Conservation (phyloP, 2,329 filamentous ascomycete species). For the Colletotrichum sp. region DNA sequence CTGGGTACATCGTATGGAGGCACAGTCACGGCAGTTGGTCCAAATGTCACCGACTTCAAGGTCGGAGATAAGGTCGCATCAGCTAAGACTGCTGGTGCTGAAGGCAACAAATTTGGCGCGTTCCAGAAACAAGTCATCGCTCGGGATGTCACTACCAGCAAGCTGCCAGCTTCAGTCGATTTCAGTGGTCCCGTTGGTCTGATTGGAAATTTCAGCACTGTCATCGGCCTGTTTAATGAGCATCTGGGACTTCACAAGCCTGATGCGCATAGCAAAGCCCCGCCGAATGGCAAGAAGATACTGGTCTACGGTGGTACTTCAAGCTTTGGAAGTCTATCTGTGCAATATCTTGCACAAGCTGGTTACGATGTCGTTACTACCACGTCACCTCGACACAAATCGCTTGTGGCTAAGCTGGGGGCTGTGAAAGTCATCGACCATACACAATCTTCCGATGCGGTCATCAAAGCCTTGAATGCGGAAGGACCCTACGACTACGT, state of each 20-base stretch:
- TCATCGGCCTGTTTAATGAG: constrained; percentile 29
- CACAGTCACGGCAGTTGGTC: constrained; percentile 25
- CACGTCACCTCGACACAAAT: constrained; percentile 44
- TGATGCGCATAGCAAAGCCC: constrained; percentile 21
- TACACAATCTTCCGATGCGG: constrained; percentile 23
- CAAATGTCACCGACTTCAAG: constrained; percentile 25
- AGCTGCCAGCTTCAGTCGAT: constrained; percentile 29
- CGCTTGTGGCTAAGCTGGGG: constrained; percentile 47
- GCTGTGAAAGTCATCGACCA: constrained; percentile 51
- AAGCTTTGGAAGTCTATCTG: constrained; percentile 47
- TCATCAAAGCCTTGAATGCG: constrained; percentile 25
- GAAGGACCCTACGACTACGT: constrained; percentile 31
- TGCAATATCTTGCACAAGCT: constrained; percentile 48
- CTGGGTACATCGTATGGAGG: constrained; percentile 27
- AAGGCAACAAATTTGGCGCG: constrained; percentile 1
- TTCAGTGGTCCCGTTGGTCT: constrained; percentile 26
- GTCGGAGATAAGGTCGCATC: constrained; percentile 28
- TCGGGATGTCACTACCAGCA: constrained; percentile 26
- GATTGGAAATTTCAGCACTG: constrained; percentile 27
- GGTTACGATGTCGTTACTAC: constrained; percentile 52
- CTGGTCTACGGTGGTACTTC: constrained; percentile 54
- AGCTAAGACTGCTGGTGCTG: not conserved
- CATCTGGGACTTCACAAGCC: constrained; percentile 27
- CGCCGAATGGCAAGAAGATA: constrained; percentile 27
- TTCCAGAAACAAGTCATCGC: constrained; percentile 20